Evolutionary conservation across 2,329 filamentous ascomycete genomes (phyloP).

Genomic region (Periglandula ipomoeae): DNA sequence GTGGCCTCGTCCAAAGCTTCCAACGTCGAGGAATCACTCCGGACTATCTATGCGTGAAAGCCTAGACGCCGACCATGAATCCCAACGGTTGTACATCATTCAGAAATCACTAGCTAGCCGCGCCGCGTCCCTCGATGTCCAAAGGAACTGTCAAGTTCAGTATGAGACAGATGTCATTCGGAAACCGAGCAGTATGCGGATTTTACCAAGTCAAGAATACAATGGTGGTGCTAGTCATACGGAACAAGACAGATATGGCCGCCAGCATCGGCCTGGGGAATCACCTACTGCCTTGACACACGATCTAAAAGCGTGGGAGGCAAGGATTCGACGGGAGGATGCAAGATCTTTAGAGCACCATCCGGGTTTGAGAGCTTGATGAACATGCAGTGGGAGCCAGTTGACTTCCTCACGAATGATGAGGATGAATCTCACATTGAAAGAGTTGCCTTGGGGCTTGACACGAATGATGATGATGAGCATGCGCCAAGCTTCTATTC

Average conservation of each 20-base stretch:
- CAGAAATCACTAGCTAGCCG: conserved; percentile 32
- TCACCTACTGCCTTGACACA: conserved; percentile 13
- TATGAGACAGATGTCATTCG: background rate
- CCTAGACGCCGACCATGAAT: conserved; percentile 23
- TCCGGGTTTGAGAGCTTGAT: conserved; percentile 15
- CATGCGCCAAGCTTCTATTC: no score
- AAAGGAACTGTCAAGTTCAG: background rate
- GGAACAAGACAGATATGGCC: background rate
- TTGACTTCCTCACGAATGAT: no score
- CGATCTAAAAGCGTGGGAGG: conserved; percentile 33
- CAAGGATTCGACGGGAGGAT: conserved; percentile 21
- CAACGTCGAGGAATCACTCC: background rate
- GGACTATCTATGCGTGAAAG: background rate
- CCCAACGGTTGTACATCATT: conserved; percentile 31
- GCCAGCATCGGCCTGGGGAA: conserved; percentile 5
- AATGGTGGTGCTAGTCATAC: background rate
- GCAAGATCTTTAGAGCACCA: conserved; percentile 19
- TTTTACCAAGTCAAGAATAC: background rate
- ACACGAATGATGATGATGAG: no score
- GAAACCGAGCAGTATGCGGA: background rate
- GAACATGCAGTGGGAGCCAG: no score
- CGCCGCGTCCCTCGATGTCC: conserved; percentile 11
- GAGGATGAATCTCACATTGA: no score
- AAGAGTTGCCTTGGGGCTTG: no score
- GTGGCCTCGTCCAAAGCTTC: background rate